Conservation (phyloP, 331 rosid species). For the Rhamnella rubrinervis region DNA sequence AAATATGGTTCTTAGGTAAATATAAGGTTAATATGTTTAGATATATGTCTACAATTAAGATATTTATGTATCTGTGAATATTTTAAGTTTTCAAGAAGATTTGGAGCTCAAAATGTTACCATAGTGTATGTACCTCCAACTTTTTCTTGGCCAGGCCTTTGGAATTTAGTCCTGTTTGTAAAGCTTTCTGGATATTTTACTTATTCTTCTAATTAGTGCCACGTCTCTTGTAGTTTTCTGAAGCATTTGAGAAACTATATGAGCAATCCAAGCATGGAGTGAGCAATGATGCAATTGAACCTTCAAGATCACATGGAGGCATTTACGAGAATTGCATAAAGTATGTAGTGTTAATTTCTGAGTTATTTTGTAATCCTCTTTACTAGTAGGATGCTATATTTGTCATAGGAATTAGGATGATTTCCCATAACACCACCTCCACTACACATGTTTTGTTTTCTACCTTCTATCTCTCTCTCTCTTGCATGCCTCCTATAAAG, state of each 20-base stretch:
- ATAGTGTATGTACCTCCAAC: too few relatives aligned
- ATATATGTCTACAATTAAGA: background rate
- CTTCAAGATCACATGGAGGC: constrained; percentile 63
- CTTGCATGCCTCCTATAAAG: background rate
- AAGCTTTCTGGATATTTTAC: background rate
- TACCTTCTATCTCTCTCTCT: background rate
- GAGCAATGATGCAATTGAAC: constrained; percentile 59
- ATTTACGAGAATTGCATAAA: constrained; percentile 86
- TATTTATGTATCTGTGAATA: background rate
- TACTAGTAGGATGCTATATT: background rate
- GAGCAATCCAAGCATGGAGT: constrained; percentile 70
- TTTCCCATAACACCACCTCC: constrained; percentile 5
- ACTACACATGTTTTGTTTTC: constrained; percentile 14
- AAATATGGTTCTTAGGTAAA: constrained; percentile 77
- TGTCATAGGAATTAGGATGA: background rate
- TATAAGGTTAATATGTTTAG: constrained; percentile 5
- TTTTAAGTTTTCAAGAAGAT: too few relatives aligned
- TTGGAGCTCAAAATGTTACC: too few relatives aligned
- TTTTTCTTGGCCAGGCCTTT: background rate
- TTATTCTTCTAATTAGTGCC: background rate
- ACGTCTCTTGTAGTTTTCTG: constrained; percentile 59
- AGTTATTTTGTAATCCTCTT: constrained; percentile 10
- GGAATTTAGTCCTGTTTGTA: background rate
- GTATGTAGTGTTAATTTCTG: constrained; percentile 39
- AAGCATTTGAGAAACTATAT: constrained; percentile 84